Evolutionary conservation across 805 yeast genomes (phyloP), one percentile per base, ranked within the genome.

Genomic region (Candida oleophila): DNA sequence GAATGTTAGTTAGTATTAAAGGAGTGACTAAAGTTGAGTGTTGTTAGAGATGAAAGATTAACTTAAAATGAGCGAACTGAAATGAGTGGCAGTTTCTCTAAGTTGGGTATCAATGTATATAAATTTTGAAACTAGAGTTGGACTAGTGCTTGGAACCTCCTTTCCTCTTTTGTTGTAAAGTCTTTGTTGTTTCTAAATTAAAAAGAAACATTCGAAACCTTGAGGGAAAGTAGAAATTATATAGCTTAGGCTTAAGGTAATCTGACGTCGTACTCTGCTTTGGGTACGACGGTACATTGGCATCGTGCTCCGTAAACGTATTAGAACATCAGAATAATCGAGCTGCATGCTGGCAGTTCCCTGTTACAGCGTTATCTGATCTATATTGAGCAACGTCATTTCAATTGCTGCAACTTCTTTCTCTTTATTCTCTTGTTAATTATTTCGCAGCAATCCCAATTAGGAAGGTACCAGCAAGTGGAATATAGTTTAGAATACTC

Each of bases 21-120:
- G 42, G 35, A 28, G 22, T 38, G 42, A 44, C 38, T 38, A 21
- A 20, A 44, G 47, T 44, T 38, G 38, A 41, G 14, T 21, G 25
- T n/a, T 38, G 19, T 21, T 20, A 20, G 5, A 20, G 15, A 20
- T 15, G 14, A 4, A 19, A 7, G 37, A 34, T 7, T 15, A 34
- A 19, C 16, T 34, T 12, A 34, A 14, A 7, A 11, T 25, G 30
- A 25, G 15, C 7, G 18, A 15, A 41, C 43, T 41, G 43, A 41
- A 41, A 41, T 30, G 43, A 41, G 43, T 41, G 43, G 43, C 43
- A 41, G 43, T n/a, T 32, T n/a, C 16, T 33, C n/a, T 33, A 25
- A 25, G 30, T 25, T 25, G 30, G 30, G 30, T 25, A 25, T 25
- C 30, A 25, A 25, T 25, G n/a, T 25, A 25, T 25, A 25, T 25